A percentile compares a stretch with the other conserved stretches of the same genome.
Conservation (phyloP, 2,329 filamentous ascomycete species). For the Elsinoe ampelina region DNA sequence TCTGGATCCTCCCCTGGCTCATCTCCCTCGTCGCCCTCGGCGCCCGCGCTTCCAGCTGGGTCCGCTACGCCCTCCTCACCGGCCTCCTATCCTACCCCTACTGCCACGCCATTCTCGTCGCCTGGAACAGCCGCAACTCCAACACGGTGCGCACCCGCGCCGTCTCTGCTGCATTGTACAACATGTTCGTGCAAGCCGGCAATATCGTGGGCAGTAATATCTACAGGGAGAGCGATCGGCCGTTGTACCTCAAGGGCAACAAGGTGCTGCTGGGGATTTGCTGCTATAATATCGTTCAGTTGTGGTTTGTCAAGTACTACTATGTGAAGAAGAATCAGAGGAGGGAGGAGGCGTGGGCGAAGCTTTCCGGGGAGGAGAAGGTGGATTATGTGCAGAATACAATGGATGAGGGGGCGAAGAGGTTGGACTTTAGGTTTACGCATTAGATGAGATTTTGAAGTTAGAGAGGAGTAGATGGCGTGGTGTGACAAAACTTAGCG, state of each 20-base stretch:
- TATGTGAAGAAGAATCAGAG: conserved; percentile 26
- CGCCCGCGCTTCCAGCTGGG: conserved; percentile 28
- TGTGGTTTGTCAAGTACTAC: conserved; percentile 26
- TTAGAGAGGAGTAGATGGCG: background rate
- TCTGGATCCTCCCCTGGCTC: conserved; percentile 33
- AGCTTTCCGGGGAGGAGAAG: conserved; percentile 30
- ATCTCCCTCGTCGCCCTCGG: conserved; percentile 30
- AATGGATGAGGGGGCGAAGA: conserved; percentile 26
- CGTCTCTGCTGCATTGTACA: conserved; percentile 36
- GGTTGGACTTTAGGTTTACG: conserved; percentile 16
- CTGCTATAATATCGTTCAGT: conserved; percentile 25
- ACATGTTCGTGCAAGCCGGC: conserved; percentile 40
- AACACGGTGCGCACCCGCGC: conserved; percentile 36
- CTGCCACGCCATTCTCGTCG: conserved; percentile 36
- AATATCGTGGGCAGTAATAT: conserved; percentile 41
- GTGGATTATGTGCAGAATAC: conserved; percentile 28
- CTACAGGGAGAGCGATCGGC: conserved; percentile 40
- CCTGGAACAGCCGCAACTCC: conserved; percentile 34
- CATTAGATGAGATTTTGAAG: background rate
- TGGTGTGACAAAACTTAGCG: background rate
- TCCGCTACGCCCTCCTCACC: conserved; percentile 30
- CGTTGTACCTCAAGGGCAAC: conserved; percentile 37
- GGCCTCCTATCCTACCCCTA: conserved; percentile 36
- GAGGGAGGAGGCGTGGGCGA: conserved; percentile 27
- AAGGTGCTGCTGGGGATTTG: conserved; percentile 24